Conservation (phyloP, 257 asterid genomes). For the Solanum bukasovii region DNA sequence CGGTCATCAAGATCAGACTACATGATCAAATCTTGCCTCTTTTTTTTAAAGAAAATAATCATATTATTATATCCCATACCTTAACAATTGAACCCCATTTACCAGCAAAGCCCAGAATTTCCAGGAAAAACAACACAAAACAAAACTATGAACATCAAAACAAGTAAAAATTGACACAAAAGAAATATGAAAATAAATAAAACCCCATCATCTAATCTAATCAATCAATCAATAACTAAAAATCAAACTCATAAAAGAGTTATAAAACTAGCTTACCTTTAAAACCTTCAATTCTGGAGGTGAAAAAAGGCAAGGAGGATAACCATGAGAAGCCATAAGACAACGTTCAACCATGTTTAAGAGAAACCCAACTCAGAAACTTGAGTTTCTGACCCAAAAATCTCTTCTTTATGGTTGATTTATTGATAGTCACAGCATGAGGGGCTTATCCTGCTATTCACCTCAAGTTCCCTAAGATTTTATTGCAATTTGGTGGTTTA, state of each 20-base stretch:
- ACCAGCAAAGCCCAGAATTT: neutral
- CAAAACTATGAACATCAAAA: neutral
- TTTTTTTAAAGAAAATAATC: neutral
- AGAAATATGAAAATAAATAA: neutral
- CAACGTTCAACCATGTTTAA: conserved; percentile 41
- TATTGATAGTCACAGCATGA: neutral
- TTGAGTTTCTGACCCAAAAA: neutral
- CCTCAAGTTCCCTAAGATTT: conserved; percentile 31
- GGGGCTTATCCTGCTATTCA: conserved; percentile 28
- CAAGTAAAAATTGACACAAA: neutral
- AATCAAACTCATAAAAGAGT: neutral
- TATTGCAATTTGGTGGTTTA: conserved; percentile 4
- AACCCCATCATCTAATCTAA: neutral
- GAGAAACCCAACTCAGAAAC: conserved; percentile 13
- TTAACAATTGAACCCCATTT: neutral
- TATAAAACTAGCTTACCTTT: conserved; percentile 21
- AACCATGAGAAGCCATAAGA: conserved; percentile 66
- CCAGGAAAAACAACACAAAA: neutral
- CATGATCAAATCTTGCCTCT: neutral
- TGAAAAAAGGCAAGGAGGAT: conserved; percentile 31
- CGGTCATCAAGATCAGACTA: neutral
- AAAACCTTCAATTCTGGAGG: conserved; percentile 33
- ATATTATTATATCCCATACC: neutral
- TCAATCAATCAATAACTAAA: neutral
- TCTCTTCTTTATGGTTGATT: neutral